Evolutionary conservation across 352 stramenopile species (phyloP), one percentile per base, ranked within the genome.

Genomic region (Globisporangium spiculum): DNA sequence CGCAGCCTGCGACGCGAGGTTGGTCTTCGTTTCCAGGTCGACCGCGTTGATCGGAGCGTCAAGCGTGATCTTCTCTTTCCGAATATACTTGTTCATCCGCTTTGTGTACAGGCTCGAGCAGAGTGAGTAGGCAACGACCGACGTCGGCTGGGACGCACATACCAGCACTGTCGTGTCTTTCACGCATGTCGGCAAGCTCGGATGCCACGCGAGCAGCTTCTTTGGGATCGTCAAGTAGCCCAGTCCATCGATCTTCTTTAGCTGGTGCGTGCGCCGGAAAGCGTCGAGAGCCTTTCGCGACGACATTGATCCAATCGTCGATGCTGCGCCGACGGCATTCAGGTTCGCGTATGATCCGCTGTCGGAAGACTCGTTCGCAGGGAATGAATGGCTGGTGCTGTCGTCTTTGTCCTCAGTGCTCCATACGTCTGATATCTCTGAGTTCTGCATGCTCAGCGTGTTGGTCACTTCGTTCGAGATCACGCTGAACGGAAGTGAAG

Each of bases 31-130:
- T 63, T 66, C 71, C 20, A 66, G 44, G 56, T 75, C 71, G 22
- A 78, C 60, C 4, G 62, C 76, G 65, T 71, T 87, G 76, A 75
- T 70, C 22, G 63, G 71, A 30, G 44, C 74, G n/a, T 44, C 81
- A 70, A 69, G 63, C 26, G 64, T 72, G 55, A 75, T 79, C 58
- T 65, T 70, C 74, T 82, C 81, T 61, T 81, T 92, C 62, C 75
- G 79, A 56, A 94, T 90, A 60, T 89, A 93, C 27, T 81, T 76
- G 60, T 90, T 92, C 22, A 94, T 75, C 55, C 78, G 85, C 32
- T 88, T 81, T 16, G 76, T 91, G 74, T 96, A 95, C 60, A 87
- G 74, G 38, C 89, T 88, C 16, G 89, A 96, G 63, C 87, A 94
- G 12, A 96, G 70, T 27, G 88, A 94, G 52, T 93, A 96, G 7